These are phyloP conservation scores for Sporobolomyces phaffii DNA, from an alignment of 768 basidiomycete species.

Conservation along the genomic window DNA sequence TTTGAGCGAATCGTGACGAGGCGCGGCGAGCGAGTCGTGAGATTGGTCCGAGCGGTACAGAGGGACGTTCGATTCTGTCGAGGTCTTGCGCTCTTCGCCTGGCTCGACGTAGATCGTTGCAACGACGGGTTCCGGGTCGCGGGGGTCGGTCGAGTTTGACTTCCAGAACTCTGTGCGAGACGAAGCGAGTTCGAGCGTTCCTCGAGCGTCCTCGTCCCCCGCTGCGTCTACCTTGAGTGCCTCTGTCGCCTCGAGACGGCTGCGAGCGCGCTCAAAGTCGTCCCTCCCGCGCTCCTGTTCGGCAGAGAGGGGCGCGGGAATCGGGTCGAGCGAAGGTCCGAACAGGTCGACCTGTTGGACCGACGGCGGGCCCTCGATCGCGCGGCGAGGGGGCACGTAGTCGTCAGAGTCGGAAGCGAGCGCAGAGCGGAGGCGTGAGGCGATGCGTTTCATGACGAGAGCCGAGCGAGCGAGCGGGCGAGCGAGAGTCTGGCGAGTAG, in stretches of 20 bases:
- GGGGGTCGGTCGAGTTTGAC: no score
- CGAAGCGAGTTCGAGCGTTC: no score
- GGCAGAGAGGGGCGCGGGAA: neutral
- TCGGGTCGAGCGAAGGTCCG: neutral
- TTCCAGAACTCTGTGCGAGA: no score
- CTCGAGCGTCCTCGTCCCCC: neutral
- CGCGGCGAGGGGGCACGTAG: neutral
- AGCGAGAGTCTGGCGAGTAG: neutral
- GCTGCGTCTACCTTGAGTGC: neutral
- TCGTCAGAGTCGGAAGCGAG: neutral
- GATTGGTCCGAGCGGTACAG: neutral
- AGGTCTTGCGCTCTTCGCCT: neutral
- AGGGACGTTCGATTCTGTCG: neutral
- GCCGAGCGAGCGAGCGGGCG: neutral
- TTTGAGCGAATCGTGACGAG: neutral
- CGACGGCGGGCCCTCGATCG: neutral
- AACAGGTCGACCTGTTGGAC: neutral
- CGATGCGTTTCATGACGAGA: conserved; percentile 2
- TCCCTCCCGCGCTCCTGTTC: neutral
- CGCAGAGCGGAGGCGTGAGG: neutral
- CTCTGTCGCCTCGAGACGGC: neutral
- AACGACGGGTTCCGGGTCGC: no score
- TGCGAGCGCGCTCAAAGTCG: conserved; percentile 1
- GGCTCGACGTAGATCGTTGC: neutral
- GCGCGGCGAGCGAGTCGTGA: neutral